A percentile compares a stretch with the other conserved stretches of the same genome.
Evolutionary conservation across 495 filamentous ascomycete species (phyloP).

Genomic region (Aspergillus asperescens): DNA sequence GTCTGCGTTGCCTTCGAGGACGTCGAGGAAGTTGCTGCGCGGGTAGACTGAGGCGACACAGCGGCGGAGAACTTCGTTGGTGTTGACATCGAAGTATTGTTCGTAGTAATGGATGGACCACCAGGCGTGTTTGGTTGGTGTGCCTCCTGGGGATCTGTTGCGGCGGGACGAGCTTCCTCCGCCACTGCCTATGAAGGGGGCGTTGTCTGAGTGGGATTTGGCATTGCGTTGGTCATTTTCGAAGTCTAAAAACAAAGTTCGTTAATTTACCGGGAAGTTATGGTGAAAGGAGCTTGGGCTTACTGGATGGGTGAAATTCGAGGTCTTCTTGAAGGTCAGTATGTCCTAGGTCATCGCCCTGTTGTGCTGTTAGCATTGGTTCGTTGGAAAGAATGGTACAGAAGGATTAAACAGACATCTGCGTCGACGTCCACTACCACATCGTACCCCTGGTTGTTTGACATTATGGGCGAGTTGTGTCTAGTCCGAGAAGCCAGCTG

Average conservation of each 20-base stretch:
- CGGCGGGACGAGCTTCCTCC: slow-evolving; percentile 48
- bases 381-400: neutral
- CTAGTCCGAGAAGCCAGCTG: slow-evolving; percentile 12
- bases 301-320: slow-evolving; percentile 94
- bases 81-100: slow-evolving; percentile 97
- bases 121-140: slow-evolving; percentile 73
- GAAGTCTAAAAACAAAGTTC: slow-evolving; percentile 39
- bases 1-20: slow-evolving; percentile 95
- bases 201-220: slow-evolving; percentile 53
- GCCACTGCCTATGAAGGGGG: slow-evolving; percentile 58
- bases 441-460: slow-evolving; percentile 86
- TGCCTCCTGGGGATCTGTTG: slow-evolving; percentile 41
- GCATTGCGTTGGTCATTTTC: slow-evolving; percentile 49
- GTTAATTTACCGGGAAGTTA: neutral
- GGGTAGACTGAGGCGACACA: slow-evolving; percentile 83
- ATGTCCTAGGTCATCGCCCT: slow-evolving; percentile 90
- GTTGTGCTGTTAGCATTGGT: slow-evolving; percentile 3
- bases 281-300: slow-evolving; percentile 12
- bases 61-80: slow-evolving; percentile 73
- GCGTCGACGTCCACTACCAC: slow-evolving; percentile 95
- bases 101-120: slow-evolving; percentile 93
- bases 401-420: slow-evolving; percentile 52
- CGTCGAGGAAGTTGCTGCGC: slow-evolving; percentile 88
- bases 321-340: slow-evolving; percentile 98
- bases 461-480: slow-evolving; percentile 50